These are phyloP conservation scores for Sporothrix mexicana DNA, from an alignment of 2,329 filamentous ascomycete species.

Conservation along the genomic window DNA sequence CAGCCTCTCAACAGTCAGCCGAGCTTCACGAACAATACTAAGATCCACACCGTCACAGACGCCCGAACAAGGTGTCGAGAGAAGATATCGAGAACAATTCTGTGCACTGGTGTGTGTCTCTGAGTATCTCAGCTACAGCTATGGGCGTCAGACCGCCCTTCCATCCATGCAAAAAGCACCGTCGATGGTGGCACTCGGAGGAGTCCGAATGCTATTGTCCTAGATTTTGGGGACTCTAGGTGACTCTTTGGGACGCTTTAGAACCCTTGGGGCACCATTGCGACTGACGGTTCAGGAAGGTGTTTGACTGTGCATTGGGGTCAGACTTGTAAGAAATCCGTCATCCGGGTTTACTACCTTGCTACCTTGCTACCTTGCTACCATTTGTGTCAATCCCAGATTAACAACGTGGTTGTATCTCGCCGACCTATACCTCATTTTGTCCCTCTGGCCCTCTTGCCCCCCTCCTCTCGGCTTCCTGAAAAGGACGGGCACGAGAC, in stretches of 20 bases:
- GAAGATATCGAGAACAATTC: no score
- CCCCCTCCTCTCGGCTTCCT: neutral
- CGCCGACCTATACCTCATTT: neutral
- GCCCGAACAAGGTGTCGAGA: no score
- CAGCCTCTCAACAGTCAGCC: no score
- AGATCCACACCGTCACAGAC: no score
- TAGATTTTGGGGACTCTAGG: neutral
- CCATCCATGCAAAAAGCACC: neutral
- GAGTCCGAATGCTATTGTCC: slow-evolving; percentile 1
- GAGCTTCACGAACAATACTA: no score
- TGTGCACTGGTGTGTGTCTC: no score
- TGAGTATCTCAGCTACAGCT: no score
- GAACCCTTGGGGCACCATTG: no score
- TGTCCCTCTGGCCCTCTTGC: neutral
- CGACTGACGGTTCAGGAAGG: slow-evolving; percentile 6
- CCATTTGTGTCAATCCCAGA: neutral
- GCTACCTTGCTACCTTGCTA: no score
- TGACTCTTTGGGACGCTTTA: neutral
- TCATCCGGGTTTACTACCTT: neutral
- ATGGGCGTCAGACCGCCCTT: neutral
- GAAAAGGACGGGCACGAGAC: slow-evolving; percentile 10
- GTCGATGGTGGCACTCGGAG: slow-evolving; percentile 12
- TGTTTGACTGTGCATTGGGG: neutral
- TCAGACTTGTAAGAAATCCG: neutral
- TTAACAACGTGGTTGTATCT: neutral